phyloP scores from a whole-genome alignment of 2,329 filamentous ascomycete species.

The Thelonectria rubi region DNA sequence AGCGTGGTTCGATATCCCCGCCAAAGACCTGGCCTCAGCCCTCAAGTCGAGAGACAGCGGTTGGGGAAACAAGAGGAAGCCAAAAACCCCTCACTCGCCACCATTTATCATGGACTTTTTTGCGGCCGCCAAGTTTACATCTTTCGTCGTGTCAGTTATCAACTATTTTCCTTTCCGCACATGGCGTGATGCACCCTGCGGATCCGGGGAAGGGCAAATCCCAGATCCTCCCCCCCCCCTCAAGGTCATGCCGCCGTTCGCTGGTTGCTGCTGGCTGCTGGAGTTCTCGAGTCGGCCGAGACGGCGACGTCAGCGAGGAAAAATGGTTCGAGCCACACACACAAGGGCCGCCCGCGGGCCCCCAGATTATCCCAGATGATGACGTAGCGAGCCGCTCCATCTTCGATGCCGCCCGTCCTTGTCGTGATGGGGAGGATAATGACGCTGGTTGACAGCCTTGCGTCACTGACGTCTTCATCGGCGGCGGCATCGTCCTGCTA shows the following conservation, averaged over 20 bases:
- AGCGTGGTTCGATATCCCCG: constrained; percentile 10
- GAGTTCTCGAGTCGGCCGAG: background rate
- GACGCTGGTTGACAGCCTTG: constrained; percentile 26
- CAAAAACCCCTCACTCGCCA: background rate
- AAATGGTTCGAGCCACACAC: constrained; percentile 2
- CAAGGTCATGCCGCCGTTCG: no score
- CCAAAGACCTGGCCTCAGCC: background rate
- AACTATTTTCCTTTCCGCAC: background rate
- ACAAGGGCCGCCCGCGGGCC: background rate
- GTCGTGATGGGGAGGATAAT: background rate
- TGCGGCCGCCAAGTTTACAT: background rate
- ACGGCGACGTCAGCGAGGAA: constrained; percentile 7
- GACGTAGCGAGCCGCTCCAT: constrained; percentile 31
- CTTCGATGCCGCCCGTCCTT: no score
- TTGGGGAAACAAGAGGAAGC: background rate
- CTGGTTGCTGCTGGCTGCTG: no score
- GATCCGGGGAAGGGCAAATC: background rate
- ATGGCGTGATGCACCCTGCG: constrained; percentile 10
- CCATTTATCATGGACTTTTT: background rate
- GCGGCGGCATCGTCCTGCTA: constrained; percentile 1
- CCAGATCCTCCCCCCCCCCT: no score
- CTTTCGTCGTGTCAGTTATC: background rate
- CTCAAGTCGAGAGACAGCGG: background rate
- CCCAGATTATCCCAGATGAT: constrained; percentile 32
- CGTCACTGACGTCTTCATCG: constrained; percentile 31